Evolutionary conservation across 2,329 filamentous ascomycete genomes (phyloP), one percentile per base, ranked within the genome.

Genomic region (Thermomyces lanuginosus): DNA sequence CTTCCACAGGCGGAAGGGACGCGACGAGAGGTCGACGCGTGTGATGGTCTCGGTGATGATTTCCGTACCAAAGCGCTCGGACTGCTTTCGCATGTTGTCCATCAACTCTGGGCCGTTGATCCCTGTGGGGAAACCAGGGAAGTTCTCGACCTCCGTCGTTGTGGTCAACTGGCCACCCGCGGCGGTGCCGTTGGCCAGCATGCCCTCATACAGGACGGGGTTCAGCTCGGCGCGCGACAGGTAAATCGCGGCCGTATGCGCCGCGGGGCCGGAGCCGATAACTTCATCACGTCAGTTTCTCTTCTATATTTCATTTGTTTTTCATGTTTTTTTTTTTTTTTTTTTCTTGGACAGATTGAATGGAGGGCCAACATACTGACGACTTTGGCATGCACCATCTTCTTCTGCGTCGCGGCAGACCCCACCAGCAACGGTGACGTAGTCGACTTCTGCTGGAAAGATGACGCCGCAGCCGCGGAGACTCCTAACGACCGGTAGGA

Each of bases 131-230:
- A 95, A 98, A 24, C 89, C 89, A 14, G 89, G 89, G 59, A 77
- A 98, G 69, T 98, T 98, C 65, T 98, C 89, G 33, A 98, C 74
- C 42, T 98, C 91, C 46, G 92, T 95, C 29, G 89, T 98, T 14
- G 91, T 98, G 29, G 91, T 98, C 42, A 98, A 68, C 66, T 98
- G 89, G 31, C 89, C 89, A 42, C 89, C 89, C 22, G 89, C 82
- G 5, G 89, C 89, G 45, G 91, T 92, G 47, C 86, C 89, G 49
- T 93, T 89, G 44, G 89, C 89, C 54, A 98, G 74, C 69, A 98
- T 92, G 43, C 89, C 89, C 62, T 98, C 89, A 53, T 95, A 98
- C 41, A 98, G 67, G 36, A 93, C 79, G 36, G 89, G 89, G 58
- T 91, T 80, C 51, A 98, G 61, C 54, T 98, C 86, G 35, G 89